phyloP scores from a whole-genome alignment of 768 basidiomycete species.

The Podaxis pistillaris region DNA sequence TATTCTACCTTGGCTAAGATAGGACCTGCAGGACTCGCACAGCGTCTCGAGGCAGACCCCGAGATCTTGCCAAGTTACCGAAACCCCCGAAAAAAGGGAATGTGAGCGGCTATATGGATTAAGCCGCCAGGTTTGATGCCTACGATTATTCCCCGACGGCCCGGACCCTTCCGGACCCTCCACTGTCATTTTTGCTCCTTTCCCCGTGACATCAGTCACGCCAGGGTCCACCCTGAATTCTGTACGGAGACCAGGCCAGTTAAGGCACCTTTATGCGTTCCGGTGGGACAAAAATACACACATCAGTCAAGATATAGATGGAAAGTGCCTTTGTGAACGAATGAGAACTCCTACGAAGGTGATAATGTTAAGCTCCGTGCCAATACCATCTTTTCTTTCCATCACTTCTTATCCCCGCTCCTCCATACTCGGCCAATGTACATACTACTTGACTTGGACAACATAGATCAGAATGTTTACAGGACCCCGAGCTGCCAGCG shows the following conservation, averaged over 20 bases:
- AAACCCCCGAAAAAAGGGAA: not conserved
- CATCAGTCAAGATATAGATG: not conserved
- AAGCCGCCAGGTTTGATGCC: not conserved
- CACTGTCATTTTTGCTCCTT: not conserved
- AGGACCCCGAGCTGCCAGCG: not conserved
- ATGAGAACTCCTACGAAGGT: not conserved
- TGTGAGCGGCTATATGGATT: not conserved
- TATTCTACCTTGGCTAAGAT: too few species aligned
- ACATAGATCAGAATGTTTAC: not conserved
- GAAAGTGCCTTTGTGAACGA: not conserved
- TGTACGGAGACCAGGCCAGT: not conserved
- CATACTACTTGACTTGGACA: not conserved
- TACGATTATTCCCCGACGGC: not conserved
- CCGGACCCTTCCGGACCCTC: not conserved
- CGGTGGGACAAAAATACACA: conserved; percentile 1
- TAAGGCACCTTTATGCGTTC: conserved; percentile 1
- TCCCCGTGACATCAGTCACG: not conserved
- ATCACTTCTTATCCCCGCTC: conserved; percentile 1
- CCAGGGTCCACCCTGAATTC: not conserved
- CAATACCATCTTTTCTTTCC: not conserved
- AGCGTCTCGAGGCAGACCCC: too few species aligned
- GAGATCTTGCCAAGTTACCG: too few species aligned
- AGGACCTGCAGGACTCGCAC: too few species aligned
- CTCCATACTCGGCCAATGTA: conserved; percentile 4
- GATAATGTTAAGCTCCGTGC: conserved; percentile 4